Evolutionary conservation across 2,329 filamentous ascomycete species (phyloP), one percentile per base, ranked within the genome.

Genomic region (Truncatella angustata): DNA sequence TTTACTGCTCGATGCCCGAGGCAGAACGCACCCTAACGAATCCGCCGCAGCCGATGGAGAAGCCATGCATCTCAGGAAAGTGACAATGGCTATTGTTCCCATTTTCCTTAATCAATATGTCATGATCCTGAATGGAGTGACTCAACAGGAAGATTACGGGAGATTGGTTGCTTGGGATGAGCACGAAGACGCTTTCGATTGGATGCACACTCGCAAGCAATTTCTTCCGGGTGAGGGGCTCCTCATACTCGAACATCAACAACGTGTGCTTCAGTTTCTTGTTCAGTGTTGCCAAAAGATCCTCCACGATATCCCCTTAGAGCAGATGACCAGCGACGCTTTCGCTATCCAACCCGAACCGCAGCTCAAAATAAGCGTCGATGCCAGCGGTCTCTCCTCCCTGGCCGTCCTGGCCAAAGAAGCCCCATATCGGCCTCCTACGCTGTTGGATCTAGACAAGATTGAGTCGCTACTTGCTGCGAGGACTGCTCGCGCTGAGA

Each of bases 1-100:
- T 0, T 62, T 85, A 5, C 66, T 85, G 18, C 60, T 86, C 10
- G 80, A 82, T 50, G 64, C 79, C 0, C 71, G 82, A 5, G 80
- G 70, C 4, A 72, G 76, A 0, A 59, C 80, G 50, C 53, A 59
- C 0, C 81, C 81, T 0, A 60, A 67, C 6, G 55, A 61, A 0
- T 86, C 85, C 56, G 75, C 76, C 0, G 66, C 60, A 0, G 69
- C 70, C 0, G 81, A 85, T 55, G 54, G 61, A 10, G 66, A 64
- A 0, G 57, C 57, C 0, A 70, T 70, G 56, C 59, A 65, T 11
- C 43, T 74, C 0, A 69, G 70, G 1, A 44, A 30, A 2, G 54
- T 61, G 2, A 57, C 60, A 0, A 54, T 49, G n/a, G 64, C 54
- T 0, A 32, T 73, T 3, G 32, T 57, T 1, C 57, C 61, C 5